Evolutionary conservation across 768 basidiomycete genomes (phyloP).

Genomic region (Lentinula raphanica): DNA sequence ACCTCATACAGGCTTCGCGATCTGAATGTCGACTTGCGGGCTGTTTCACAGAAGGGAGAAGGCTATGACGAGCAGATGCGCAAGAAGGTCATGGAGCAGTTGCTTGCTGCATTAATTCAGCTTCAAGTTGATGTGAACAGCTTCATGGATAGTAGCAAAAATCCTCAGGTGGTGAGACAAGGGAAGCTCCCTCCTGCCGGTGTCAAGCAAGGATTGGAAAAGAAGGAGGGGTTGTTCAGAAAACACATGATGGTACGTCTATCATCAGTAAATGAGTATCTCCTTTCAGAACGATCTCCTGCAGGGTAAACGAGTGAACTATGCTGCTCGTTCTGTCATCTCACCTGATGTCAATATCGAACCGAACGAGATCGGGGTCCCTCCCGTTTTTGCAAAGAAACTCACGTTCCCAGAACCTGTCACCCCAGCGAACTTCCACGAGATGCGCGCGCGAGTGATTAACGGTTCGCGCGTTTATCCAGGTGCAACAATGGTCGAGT

Average conservation of each 20-base stretch:
- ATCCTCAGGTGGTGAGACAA: constrained; percentile 76
- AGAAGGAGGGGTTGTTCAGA: constrained; percentile 97
- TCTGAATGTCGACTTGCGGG: constrained; percentile 59
- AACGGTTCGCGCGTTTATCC: constrained; percentile 86
- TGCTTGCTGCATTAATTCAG: constrained; percentile 81
- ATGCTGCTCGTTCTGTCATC: constrained; percentile 99
- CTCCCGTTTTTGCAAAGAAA: constrained; percentile 94
- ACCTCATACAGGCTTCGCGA: constrained; percentile 81
- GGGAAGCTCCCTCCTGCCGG: constrained; percentile 90
- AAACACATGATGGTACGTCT: constrained; percentile 95
- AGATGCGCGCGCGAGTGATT: constrained; percentile 85
- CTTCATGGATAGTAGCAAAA: constrained; percentile 96
- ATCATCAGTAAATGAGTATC: background rate
- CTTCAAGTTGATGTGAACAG: constrained; percentile 94
- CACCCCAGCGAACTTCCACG: constrained; percentile 83
- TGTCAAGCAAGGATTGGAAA: constrained; percentile 94
- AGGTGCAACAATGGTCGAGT: constrained; percentile 91
- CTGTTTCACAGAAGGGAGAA: constrained; percentile 55
- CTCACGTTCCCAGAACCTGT: constrained; percentile 98
- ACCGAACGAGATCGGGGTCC: constrained; percentile 96
- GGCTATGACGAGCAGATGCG: constrained; percentile 45
- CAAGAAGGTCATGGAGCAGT: constrained; percentile 53
- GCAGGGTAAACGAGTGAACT: constrained; percentile 98
- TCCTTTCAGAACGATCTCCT: constrained; percentile 2
- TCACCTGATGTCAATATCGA: constrained; percentile 99